Conservation (phyloP, 345 rosid species). For the Odontarrhena argentea region DNA sequence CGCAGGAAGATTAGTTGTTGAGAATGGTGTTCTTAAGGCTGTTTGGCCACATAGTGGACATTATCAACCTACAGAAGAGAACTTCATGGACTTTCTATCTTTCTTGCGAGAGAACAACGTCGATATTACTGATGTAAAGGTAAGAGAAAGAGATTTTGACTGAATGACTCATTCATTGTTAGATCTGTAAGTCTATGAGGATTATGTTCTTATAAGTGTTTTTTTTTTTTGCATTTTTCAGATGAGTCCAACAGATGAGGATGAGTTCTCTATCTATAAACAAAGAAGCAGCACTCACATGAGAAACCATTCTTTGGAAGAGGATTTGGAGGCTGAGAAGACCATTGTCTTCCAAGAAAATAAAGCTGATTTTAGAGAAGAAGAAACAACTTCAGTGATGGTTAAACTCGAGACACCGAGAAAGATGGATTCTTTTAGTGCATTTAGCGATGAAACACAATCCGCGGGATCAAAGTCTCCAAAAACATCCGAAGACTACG, state of each 20-base stretch:
- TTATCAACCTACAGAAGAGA: slow-evolving; percentile 86
- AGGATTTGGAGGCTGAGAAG: slow-evolving; percentile 50
- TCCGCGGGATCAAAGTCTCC: slow-evolving; percentile 29
- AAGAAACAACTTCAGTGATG: slow-evolving; percentile 42
- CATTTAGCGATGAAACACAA: slow-evolving; percentile 31
- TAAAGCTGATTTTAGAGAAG: slow-evolving; percentile 34
- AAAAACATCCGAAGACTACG: slow-evolving; percentile 43
- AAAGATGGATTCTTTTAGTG: slow-evolving; percentile 37
- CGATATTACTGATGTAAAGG: slow-evolving; percentile 77
- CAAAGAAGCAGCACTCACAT: slow-evolving; percentile 60
- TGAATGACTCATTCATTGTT: slow-evolving; percentile 12
- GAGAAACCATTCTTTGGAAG: slow-evolving; percentile 68
- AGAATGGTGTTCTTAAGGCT: slow-evolving; percentile 74
- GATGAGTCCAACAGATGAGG: slow-evolving; percentile 75
- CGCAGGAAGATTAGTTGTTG: slow-evolving; percentile 74
- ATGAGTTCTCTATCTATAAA: slow-evolving; percentile 39
- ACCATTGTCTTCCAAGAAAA: slow-evolving; percentile 37
- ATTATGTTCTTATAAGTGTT: slow-evolving; percentile 26
- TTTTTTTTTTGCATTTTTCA: slow-evolving; percentile 42
- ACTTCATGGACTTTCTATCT: slow-evolving; percentile 68
- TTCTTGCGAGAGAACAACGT: slow-evolving; percentile 76
- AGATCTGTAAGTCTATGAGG: background rate
- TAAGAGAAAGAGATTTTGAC: slow-evolving; percentile 35
- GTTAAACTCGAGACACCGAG: slow-evolving; percentile 53
- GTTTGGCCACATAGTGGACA: slow-evolving; percentile 99